Evolutionary conservation across 768 basidiomycete species (phyloP), one percentile per base, ranked within the genome.

Genomic region (Termitomyces sp.): DNA sequence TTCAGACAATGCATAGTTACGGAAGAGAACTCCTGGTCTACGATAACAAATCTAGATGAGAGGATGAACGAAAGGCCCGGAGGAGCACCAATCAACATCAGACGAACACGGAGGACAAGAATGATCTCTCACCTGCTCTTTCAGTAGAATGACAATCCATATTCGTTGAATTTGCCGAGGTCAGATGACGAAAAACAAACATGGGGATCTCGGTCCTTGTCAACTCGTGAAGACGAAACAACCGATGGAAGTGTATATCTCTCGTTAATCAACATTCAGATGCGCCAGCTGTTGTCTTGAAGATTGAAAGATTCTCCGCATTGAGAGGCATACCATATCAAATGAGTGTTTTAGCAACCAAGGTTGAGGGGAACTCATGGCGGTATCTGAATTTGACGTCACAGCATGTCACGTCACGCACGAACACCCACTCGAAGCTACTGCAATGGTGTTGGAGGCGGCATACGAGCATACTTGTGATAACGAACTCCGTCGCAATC

Each of bases 171-270:
- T 20, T 18, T 5, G 26, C 6, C 5, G 12, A 36, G 31, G 39
- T 56, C 55, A 49, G 46, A 48, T 56, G 55, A 56, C 18, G 13
- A 42, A 46, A 49, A 49, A 56, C 37, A 49, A 49, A 56, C 37
- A 48, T 31, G 29, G 22, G 55, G n/a, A 32, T 46, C 36, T 44
- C 47, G 54, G 4, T 46, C 14, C 18, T n/a, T 10, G 29, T 22
- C 47, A 48, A 48, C 47, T 10, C 36, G 39, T 26, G 34, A 37
- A 29, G 55, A 48, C 24, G 31, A 55, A 47, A 48, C 36, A 9
- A 31, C 6, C 36, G 18, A 55, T 29, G 27, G 34, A 22, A 56
- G 46, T 47, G 34, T 16, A 31, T 46, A 14, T 29, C n/a, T n/a
- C n/a, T n/a, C n/a, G n/a, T 49, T n/a, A 34, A 39, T 43, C 14